Percentiles rank a stretch among this genome's conserved stretches.
phyloP scores from a whole-genome alignment of 139 green algal species.

The Pseudopediastrum boryanum region DNA sequence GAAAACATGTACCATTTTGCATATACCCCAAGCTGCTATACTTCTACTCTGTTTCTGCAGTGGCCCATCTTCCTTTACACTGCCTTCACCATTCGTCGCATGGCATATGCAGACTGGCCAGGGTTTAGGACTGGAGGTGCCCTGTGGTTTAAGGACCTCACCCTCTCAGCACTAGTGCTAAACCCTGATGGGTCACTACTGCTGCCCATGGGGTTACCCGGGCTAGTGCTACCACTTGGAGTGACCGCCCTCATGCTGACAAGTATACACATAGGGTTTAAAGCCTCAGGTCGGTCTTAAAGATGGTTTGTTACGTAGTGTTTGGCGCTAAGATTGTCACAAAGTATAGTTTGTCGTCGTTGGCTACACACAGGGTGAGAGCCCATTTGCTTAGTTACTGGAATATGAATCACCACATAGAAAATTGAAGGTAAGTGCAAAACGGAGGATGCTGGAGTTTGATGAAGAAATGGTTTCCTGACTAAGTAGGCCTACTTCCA shows the following conservation, averaged over 20 bases:
- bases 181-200: background rate
- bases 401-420: too few relatives aligned
- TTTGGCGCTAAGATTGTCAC: background rate
- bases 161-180: conserved; percentile 46
- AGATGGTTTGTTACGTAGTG: background rate
- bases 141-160: conserved; percentile 85
- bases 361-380: background rate
- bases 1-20: too few relatives aligned
- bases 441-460: background rate
- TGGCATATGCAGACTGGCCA: conserved; percentile 63
- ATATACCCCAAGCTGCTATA: too few relatives aligned
- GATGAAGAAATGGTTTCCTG: background rate
- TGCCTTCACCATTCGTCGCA: conserved; percentile 62
- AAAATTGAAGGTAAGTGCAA: background rate
- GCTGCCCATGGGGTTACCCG: conserved; percentile 53
- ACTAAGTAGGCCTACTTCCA: too few relatives aligned
- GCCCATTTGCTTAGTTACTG: background rate
- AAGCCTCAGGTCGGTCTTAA: conserved; percentile 2
- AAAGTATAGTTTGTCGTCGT: too few relatives aligned
- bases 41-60: conserved; percentile 48
- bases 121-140: conserved; percentile 63
- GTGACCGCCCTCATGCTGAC: conserved; percentile 64
- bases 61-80: conserved; percentile 66
- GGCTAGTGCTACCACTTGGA: conserved; percentile 57
- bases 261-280: conserved; percentile 68